These are phyloP conservation scores for Dothideomycetes sp. DNA, from an alignment of 2,329 filamentous ascomycete species.

Conservation along the genomic window DNA sequence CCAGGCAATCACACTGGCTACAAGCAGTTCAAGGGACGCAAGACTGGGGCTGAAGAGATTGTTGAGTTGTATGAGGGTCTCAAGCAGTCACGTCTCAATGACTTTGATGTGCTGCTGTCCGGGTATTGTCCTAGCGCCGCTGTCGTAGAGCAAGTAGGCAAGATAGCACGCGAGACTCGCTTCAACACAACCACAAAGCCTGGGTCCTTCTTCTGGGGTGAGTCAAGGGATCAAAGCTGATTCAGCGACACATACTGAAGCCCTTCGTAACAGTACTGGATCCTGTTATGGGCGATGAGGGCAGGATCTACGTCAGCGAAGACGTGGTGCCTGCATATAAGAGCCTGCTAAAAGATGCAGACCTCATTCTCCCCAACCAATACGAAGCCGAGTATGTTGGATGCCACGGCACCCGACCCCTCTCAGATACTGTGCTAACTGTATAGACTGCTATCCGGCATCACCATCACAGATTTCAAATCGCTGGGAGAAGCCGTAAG, in stretches of 20 bases:
- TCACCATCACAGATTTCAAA: slow-evolving; percentile 67
- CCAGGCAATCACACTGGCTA: slow-evolving; percentile 94
- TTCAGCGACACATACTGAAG: not conserved
- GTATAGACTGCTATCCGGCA: slow-evolving; percentile 70
- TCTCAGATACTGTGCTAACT: no score
- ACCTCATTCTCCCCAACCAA: slow-evolving; percentile 90
- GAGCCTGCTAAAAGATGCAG: slow-evolving; percentile 65
- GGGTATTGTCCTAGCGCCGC: slow-evolving; percentile 88
- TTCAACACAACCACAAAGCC: slow-evolving; percentile 50
- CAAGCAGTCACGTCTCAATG: slow-evolving; percentile 70
- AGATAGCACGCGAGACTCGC: slow-evolving; percentile 73
- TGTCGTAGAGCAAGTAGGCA: slow-evolving; percentile 73
- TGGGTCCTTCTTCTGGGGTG: slow-evolving; percentile 81
- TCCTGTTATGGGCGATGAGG: slow-evolving; percentile 97
- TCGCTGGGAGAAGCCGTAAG: slow-evolving; percentile 67
- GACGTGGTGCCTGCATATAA: slow-evolving; percentile 91
- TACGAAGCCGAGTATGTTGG: slow-evolving; percentile 92
- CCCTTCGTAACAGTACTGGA: slow-evolving; percentile 61
- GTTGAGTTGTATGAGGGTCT: slow-evolving; percentile 75
- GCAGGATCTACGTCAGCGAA: slow-evolving; percentile 78
- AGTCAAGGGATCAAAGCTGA: slow-evolving; percentile 17
- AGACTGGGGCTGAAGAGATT: slow-evolving; percentile 73
- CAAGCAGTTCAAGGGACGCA: slow-evolving; percentile 75
- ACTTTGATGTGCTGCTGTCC: slow-evolving; percentile 90
- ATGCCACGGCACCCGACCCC: no score